A percentile compares a stretch with the other conserved stretches of the same genome.
These are phyloP conservation scores for Solanum hybrid DNA, from an alignment of 305 asterid genomes.

Conservation along the genomic window DNA sequence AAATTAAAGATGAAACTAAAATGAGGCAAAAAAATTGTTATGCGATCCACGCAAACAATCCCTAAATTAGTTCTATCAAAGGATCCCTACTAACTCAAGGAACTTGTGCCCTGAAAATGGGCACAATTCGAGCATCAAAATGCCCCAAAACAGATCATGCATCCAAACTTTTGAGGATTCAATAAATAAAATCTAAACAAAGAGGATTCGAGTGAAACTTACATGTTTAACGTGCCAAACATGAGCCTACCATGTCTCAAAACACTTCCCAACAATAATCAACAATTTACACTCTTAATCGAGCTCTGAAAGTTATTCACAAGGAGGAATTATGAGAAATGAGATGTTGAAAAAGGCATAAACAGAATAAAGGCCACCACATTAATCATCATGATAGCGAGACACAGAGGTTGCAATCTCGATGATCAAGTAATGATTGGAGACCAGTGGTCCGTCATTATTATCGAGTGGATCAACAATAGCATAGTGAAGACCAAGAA, in stretches of 20 bases:
- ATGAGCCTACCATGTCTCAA: not conserved
- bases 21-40: not conserved
- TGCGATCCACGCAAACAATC: not conserved
- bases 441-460: not conserved
- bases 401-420: not conserved
- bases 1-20: too few species aligned
- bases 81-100: not conserved
- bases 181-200: too few species aligned
- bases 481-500: not conserved
- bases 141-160: not conserved
- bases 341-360: not conserved
- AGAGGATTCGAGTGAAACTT: not conserved
- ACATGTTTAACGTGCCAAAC: too few species aligned
- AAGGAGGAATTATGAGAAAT: not conserved
- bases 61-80: not conserved
- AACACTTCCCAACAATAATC: too few species aligned
- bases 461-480: not conserved
- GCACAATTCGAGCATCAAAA: not conserved
- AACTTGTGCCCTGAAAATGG: not conserved
- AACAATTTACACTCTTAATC: not conserved
- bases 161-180: not conserved
- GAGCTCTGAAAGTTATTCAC: not conserved
- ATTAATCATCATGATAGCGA: too few species aligned
- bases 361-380: not conserved
- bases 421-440: not conserved